Conservation (phyloP, 208 protist species). For the Balamuthia mandrillaris region DNA sequence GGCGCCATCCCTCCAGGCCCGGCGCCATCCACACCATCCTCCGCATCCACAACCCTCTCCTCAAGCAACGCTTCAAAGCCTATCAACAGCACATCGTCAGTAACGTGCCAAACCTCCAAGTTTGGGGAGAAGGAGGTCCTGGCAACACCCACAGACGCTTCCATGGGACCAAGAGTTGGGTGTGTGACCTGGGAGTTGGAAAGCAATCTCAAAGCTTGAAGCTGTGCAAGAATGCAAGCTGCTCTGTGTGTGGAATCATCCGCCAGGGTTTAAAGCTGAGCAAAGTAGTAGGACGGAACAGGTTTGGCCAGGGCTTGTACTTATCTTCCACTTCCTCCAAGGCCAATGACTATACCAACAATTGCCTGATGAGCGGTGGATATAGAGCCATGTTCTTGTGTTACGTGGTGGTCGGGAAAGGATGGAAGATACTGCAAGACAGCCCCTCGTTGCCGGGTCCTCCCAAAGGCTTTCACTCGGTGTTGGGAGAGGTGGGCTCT, state of each 20-base stretch:
- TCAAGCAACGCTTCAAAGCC: not conserved
- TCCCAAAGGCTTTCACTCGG: not conserved
- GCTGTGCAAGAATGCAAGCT: not conserved
- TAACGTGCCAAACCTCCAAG: not conserved
- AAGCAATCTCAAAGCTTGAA: not conserved
- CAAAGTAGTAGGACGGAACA: too few species aligned
- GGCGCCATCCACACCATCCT: not conserved
- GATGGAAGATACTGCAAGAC: not conserved
- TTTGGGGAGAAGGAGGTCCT: not conserved
- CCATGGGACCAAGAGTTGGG: not conserved
- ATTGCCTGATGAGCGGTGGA: too few species aligned
- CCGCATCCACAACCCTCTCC: not conserved
- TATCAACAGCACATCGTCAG: not conserved
- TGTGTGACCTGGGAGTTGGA: not conserved
- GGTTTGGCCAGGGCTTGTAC: not conserved
- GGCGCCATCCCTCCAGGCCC: not conserved
- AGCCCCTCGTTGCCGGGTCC: not conserved
- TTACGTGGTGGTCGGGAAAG: not conserved
- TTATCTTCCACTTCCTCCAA: not conserved
- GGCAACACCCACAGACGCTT: not conserved
- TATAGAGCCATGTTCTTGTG: not conserved
- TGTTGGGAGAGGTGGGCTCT: not conserved
- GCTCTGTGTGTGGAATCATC: not conserved
- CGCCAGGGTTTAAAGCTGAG: not conserved
- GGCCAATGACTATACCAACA: not conserved